A percentile compares a stretch with the other conserved stretches of the same genome.
These are phyloP conservation scores for Colletotrichum horii DNA, from an alignment of 2,329 filamentous ascomycete species.

Conservation along the genomic window DNA sequence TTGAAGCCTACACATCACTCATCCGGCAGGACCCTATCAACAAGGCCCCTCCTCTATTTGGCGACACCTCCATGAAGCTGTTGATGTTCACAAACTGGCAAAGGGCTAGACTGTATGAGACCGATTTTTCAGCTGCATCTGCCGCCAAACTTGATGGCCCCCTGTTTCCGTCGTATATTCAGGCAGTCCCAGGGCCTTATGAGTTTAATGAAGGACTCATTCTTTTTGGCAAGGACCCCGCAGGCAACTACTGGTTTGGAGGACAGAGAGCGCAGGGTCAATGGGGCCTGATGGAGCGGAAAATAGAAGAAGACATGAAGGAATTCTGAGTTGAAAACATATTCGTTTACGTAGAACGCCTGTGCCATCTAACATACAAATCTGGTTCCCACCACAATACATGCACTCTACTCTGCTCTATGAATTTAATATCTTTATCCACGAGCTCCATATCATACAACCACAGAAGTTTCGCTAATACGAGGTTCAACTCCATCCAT, in stretches of 20 bases:
- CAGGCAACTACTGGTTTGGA: slow-evolving; percentile 35
- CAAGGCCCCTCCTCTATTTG: slow-evolving; percentile 35
- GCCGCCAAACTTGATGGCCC: not conserved
- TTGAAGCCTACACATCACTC: not conserved
- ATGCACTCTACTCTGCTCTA: not conserved
- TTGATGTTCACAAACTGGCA: slow-evolving; percentile 36
- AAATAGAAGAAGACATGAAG: not conserved
- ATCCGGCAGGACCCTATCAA: slow-evolving; percentile 3
- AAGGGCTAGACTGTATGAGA: slow-evolving; percentile 30
- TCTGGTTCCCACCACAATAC: not conserved
- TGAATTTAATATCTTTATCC: not conserved
- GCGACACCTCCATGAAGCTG: slow-evolving; percentile 33
- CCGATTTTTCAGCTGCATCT: slow-evolving; percentile 23
- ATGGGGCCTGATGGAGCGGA: slow-evolving; percentile 26
- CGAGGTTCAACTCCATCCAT: not conserved
- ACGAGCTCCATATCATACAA: not conserved
- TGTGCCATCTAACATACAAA: not conserved
- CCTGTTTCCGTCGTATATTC: slow-evolving; percentile 22
- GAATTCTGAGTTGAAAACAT: not conserved
- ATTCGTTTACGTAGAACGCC: not conserved
- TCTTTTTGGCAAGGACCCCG: slow-evolving; percentile 32
- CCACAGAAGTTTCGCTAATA: not conserved
- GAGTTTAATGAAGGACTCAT: slow-evolving; percentile 25
- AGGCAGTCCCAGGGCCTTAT: slow-evolving; percentile 10
- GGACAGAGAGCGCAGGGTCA: slow-evolving; percentile 23